phyloP scores from a whole-genome alignment of 2,329 filamentous ascomycete species.

The Calonectria hawksworthii region DNA sequence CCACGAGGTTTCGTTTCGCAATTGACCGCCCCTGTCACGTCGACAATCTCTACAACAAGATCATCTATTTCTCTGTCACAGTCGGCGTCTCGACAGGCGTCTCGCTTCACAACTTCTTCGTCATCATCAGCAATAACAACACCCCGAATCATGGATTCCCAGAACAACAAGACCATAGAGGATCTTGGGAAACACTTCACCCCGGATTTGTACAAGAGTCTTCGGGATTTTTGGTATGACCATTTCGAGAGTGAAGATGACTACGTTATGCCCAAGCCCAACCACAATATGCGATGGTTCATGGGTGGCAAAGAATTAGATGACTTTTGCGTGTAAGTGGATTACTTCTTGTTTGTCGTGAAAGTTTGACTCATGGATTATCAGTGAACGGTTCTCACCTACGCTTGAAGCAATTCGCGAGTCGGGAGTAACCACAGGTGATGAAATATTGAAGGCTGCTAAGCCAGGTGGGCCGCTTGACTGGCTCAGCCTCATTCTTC shows the following conservation, averaged over 20 bases:
- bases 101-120: conserved; percentile 17
- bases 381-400: conserved; percentile 49
- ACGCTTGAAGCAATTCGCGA: conserved; percentile 51
- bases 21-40: background rate
- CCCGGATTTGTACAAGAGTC: conserved; percentile 45
- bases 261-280: conserved; percentile 43
- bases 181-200: conserved; percentile 43
- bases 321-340: conserved; percentile 51
- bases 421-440: conserved; percentile 43
- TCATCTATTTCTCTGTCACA: conserved; percentile 12
- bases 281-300: conserved; percentile 53
- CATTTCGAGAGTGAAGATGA: conserved; percentile 47
- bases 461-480: conserved; percentile 48
- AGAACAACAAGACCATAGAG: background rate
- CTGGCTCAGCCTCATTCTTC: conserved; percentile 65
- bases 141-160: conserved; percentile 17
- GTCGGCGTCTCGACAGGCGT: background rate
- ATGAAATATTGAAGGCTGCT: conserved; percentile 47
- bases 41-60: conserved; percentile 13
- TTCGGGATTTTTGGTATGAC: conserved; percentile 57
- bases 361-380: background rate
- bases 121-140: background rate
- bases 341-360: rapidly evolving
- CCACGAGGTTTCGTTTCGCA: conserved; percentile 18
- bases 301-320: conserved; percentile 52